phyloP scores from a whole-genome alignment of 2,329 filamentous ascomycete genomes.

The Neonectria magnoliae region DNA sequence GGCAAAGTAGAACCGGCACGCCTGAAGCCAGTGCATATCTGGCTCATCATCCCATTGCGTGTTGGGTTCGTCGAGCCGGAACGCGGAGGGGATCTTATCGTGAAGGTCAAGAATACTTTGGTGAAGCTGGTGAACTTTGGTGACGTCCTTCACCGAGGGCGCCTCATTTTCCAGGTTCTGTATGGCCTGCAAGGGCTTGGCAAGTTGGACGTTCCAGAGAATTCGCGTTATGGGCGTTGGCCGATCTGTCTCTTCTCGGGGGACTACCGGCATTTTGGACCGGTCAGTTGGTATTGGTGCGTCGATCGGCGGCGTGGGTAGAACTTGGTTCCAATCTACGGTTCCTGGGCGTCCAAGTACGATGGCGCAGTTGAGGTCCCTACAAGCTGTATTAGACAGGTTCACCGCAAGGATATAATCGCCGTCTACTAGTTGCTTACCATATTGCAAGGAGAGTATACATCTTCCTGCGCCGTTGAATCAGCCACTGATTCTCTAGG shows the following conservation, averaged over 20 bases:
- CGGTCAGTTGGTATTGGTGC: conserved; percentile 58
- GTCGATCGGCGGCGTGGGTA: conserved; percentile 64
- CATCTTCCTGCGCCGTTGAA: conserved; percentile 64
- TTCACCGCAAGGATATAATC: background rate
- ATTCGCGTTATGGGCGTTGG: conserved; percentile 66
- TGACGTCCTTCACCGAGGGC: conserved; percentile 63
- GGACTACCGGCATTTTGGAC: conserved; percentile 58
- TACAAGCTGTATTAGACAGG: conserved; percentile 40
- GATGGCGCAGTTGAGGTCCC: conserved; percentile 64
- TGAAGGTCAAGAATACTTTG: conserved; percentile 59
- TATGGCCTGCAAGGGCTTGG: conserved; percentile 62
- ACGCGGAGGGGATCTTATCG: conserved; percentile 60
- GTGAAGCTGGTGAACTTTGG: conserved; percentile 65
- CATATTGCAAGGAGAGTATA: conserved; percentile 64
- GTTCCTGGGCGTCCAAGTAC: conserved; percentile 66
- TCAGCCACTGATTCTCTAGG: conserved; percentile 67
- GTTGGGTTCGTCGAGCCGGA: conserved; percentile 66
- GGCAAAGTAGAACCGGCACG: conserved; percentile 57
- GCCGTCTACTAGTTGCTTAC: conserved; percentile 28
- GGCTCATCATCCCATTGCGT: conserved; percentile 64
- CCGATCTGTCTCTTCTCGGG: conserved; percentile 60
- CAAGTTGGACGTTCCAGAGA: conserved; percentile 61
- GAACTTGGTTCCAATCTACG: conserved; percentile 59
- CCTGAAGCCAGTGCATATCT: conserved; percentile 62
- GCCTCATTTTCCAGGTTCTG: conserved; percentile 66